Conservation (phyloP, 2,329 filamentous ascomycete genomes). For the Fusarium foetens region DNA sequence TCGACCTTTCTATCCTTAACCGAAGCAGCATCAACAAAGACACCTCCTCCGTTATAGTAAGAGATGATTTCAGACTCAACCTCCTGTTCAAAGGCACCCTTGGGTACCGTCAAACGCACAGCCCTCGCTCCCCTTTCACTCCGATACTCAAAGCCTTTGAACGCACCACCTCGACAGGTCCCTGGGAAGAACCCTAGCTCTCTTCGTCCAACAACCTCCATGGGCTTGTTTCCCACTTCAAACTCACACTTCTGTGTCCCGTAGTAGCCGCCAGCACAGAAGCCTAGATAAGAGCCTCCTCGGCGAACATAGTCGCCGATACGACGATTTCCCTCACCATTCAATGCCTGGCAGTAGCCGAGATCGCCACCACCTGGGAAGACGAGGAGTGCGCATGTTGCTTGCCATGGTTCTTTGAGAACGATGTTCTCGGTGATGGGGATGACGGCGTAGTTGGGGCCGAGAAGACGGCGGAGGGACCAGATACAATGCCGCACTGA, state of each 20-base stretch:
- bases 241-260: slow-evolving; percentile 86
- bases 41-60: slow-evolving; percentile 95
- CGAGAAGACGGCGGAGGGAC: slow-evolving; percentile 84
- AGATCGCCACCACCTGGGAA: slow-evolving; percentile 95
- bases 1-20: slow-evolving; percentile 74
- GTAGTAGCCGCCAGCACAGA: slow-evolving; percentile 97
- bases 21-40: slow-evolving; percentile 83
- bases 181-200: slow-evolving; percentile 92
- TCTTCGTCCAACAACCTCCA: slow-evolving; percentile 86
- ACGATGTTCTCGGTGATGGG: slow-evolving; percentile 81
- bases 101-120: slow-evolving; percentile 72
- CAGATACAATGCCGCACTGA: slow-evolving; percentile 91
- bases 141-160: slow-evolving; percentile 88
- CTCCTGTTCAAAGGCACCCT: slow-evolving; percentile 64
- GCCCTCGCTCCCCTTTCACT: slow-evolving; percentile 87
- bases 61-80: slow-evolving; percentile 73
- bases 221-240: slow-evolving; percentile 78
- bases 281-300: slow-evolving; percentile 87
- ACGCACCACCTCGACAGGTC: slow-evolving; percentile 85
- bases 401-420: slow-evolving; percentile 90
- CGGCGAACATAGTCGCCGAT: slow-evolving; percentile 87
- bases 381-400: slow-evolving; percentile 88
- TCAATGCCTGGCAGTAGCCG: slow-evolving; percentile 87
- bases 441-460: slow-evolving; percentile 92
- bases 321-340: slow-evolving; percentile 85